These are phyloP conservation scores for Scheffersomyces cryptocercus DNA, from an alignment of 1,139 yeast genomes.

Conservation along the genomic window DNA sequence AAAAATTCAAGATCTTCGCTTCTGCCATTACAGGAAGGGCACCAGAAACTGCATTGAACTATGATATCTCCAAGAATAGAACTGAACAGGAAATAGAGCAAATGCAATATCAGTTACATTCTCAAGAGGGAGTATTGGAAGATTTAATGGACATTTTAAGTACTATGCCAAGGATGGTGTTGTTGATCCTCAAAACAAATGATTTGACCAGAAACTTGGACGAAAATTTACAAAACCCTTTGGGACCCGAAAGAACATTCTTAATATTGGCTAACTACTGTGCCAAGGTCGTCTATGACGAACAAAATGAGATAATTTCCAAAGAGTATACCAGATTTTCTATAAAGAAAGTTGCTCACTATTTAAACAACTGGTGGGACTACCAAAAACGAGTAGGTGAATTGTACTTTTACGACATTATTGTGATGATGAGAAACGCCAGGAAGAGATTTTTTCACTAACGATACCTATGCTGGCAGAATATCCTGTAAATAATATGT, in stretches of 20 bases:
- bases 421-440: conserved; percentile 27
- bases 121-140: conserved; percentile 63
- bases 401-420: conserved; percentile 56
- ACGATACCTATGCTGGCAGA: neutral
- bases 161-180: conserved; percentile 79
- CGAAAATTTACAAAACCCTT: conserved; percentile 76
- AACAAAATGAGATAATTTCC: conserved; percentile 48
- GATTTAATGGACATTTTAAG: conserved; percentile 81
- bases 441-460: neutral
- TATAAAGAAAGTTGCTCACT: conserved; percentile 34
- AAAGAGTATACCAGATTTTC: conserved; percentile 36
- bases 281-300: conserved; percentile 75
- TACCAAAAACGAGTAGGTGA: conserved; percentile 56
- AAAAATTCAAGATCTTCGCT: conserved; percentile 78
- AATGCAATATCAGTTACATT: conserved; percentile 63
- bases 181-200: conserved; percentile 87
- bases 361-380: conserved; percentile 33
- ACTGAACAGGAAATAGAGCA: conserved; percentile 55
- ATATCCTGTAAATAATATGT: neutral
- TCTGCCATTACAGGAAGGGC: conserved; percentile 93
- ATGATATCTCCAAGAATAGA: conserved; percentile 57
- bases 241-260: conserved; percentile 88
- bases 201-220: conserved; percentile 89
- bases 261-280: conserved; percentile 89
- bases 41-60: conserved; percentile 40